Percentiles rank a stretch among this genome's conserved stretches.
Evolutionary conservation across 345 rosid genomes (phyloP).

Genomic region (Eucalyptus fibrosa): DNA sequence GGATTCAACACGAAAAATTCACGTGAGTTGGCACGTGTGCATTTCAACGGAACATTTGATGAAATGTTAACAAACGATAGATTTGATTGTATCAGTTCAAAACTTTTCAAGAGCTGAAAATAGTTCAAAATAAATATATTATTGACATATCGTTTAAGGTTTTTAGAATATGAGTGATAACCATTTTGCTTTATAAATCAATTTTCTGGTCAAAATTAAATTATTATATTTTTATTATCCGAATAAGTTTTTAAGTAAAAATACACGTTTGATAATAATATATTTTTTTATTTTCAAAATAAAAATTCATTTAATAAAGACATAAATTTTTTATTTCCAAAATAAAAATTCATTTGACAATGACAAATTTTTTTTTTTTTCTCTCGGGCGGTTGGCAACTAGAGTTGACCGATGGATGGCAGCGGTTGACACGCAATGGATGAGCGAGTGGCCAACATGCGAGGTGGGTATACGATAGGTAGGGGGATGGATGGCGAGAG

Average conservation of each 20-base stretch:
- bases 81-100: fast-evolving
- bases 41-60: too few species aligned
- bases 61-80: fast-evolving
- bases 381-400: fast-evolving
- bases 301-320: fast-evolving
- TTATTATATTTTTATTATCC: too few species aligned
- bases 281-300: too few species aligned
- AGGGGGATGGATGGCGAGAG: too few species aligned
- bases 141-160: not conserved
- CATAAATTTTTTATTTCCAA: fast-evolving
- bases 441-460: too few species aligned
- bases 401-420: too few species aligned
- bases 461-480: too few species aligned
- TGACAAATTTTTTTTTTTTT: fast-evolving
- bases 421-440: fast-evolving
- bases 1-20: fast-evolving
- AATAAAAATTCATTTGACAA: too few species aligned
- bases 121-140: fast-evolving
- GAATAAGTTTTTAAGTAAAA: fast-evolving
- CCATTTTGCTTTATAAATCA: fast-evolving
- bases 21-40: fast-evolving
- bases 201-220: fast-evolving
- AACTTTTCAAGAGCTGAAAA: fast-evolving
- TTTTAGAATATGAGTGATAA: not conserved
- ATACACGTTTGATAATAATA: fast-evolving